Evolutionary conservation across 257 asterid genomes (phyloP), one percentile per base, ranked within the genome.

Genomic region (Nemophila menziesii): DNA sequence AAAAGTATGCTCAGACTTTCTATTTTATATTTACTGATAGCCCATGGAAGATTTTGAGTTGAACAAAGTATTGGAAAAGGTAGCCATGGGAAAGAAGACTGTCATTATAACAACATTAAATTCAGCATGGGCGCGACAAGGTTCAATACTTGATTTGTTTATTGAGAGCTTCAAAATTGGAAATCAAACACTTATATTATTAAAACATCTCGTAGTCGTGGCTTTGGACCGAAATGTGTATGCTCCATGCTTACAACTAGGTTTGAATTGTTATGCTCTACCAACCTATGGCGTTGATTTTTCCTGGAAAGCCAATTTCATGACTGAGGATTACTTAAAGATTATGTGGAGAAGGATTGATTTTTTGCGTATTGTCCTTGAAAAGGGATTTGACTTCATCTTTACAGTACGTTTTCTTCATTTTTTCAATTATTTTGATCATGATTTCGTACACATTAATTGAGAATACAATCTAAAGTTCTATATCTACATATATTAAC

Each of bases 321-420:
- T 68, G 77, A 43, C 62, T 4, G 49, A 37, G 15, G 58, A 36
- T 33, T 69, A 76, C 51, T 23, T 76, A 22, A 57, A 52, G 63
- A 68, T 72, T 73, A 63, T 76, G 81, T 76, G 86, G 82, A 58
- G 68, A 47, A 61, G 77, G 66, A 53, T 63, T 24, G 73, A 69
- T 45, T 62, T 78, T 42, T 63, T 74, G 0, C 49, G 45, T 9
- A 18, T 18, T 13, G 66, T 77, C 48, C 79, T 70, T 4, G 66
- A 77, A 22, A 12, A 46, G 47, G 77, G 87, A 54, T 73, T 53
- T 55, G 68, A 55, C 44, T 73, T 73, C 60, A 54, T 77, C 33
- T 77, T 77, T 65, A 70, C 77, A 60, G 87, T 73, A 70, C 1
- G 12, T 24, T 33, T 20, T 4, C 2, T 8, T 36, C 11, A 11